Conservation (phyloP, 2,329 filamentous ascomycete species). For the Clonostachys sp. region DNA sequence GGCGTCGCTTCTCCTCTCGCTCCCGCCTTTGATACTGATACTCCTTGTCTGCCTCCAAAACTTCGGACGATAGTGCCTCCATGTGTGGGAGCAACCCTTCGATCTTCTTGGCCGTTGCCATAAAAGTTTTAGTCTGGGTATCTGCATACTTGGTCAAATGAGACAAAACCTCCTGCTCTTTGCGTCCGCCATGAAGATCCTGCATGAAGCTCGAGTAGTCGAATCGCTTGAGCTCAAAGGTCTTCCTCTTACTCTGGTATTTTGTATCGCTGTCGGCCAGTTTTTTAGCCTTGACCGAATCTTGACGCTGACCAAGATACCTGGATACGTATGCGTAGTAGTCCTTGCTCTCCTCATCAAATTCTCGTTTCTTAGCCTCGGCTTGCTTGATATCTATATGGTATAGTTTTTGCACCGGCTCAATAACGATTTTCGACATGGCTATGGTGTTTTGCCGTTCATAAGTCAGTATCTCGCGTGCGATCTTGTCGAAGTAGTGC, state of each 20-base stretch:
- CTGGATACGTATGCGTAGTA: conserved; percentile 94
- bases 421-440: conserved; percentile 89
- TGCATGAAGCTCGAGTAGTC: conserved; percentile 99
- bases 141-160: conserved; percentile 93
- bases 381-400: conserved; percentile 96
- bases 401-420: conserved; percentile 87
- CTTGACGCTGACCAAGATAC: conserved; percentile 93
- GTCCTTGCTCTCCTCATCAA: conserved; percentile 97
- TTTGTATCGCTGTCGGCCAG: conserved; percentile 91
- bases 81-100: conserved; percentile 84
- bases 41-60: conserved; percentile 92
- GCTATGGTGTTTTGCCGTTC: conserved; percentile 81
- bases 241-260: conserved; percentile 88
- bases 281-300: conserved; percentile 97
- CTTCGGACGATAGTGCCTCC: conserved; percentile 81
- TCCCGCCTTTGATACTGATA: conserved; percentile 95
- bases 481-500: conserved; percentile 97
- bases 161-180: conserved; percentile 94
- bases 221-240: conserved; percentile 95
- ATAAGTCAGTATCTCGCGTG: conserved; percentile 81
- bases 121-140: conserved; percentile 78
- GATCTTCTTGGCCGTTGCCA: conserved; percentile 80
- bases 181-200: conserved; percentile 96
- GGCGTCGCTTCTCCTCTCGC: conserved; percentile 86
- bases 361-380: conserved; percentile 93